Percentiles rank a stretch among this genome's conserved stretches.
Evolutionary conservation across 2,329 filamentous ascomycete species (phyloP).

Genomic region (Dactylellina haptotyla): DNA sequence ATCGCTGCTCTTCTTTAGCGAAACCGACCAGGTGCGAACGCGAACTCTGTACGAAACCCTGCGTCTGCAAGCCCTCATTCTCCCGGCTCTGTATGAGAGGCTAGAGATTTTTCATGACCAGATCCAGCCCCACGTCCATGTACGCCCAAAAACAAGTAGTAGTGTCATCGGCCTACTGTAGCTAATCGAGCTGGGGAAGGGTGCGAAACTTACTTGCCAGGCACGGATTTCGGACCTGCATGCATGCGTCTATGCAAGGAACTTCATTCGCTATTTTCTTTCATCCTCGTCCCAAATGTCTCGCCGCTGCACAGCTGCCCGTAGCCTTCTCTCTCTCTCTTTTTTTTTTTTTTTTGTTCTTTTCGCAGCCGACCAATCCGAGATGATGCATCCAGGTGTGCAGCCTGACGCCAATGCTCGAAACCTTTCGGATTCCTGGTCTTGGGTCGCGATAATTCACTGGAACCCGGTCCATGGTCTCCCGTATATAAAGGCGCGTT

Average conservation of each 20-base stretch:
- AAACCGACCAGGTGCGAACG: no score
- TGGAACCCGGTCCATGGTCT: not conserved
- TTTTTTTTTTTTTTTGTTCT: not conserved
- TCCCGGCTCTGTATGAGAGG: no score
- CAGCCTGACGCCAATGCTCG: constrained; percentile 11
- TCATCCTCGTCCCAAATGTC: constrained; percentile 2
- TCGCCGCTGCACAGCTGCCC: not conserved
- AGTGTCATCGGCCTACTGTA: not conserved
- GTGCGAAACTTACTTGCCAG: not conserved
- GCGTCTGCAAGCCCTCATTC: no score
- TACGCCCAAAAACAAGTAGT: not conserved
- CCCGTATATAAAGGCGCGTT: constrained; percentile 13
- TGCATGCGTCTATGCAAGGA: constrained; percentile 27
- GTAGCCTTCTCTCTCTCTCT: not conserved
- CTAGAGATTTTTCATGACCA: not conserved
- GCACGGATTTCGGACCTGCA: constrained; percentile 10
- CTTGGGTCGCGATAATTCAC: not conserved
- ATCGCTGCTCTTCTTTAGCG: not conserved
- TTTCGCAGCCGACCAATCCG: constrained; percentile 1
- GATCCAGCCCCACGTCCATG: not conserved
- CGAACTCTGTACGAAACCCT: no score
- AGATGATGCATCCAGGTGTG: not conserved
- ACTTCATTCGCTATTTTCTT: constrained; percentile 9
- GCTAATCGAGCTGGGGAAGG: not conserved
- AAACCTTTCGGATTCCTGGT: not conserved